Conservation (phyloP, 2,329 filamentous ascomycete genomes). For the Lizonia empirigonia region DNA sequence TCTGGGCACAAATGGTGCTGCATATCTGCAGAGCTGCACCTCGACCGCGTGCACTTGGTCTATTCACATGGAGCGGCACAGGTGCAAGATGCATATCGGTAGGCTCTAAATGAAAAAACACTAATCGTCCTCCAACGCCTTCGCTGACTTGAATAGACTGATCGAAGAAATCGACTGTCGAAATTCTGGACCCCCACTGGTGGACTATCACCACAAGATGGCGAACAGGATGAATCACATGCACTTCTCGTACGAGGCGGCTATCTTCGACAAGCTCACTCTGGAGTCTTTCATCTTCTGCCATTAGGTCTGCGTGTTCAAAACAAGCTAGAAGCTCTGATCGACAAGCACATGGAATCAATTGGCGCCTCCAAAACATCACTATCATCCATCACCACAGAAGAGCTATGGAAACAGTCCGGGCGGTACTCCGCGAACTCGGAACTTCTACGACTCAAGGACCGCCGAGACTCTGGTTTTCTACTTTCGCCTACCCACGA, state of each 20-base stretch:
- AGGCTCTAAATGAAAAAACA: slow-evolving; percentile 8
- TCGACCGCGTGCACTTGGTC: slow-evolving; percentile 13
- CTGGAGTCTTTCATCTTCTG: slow-evolving; percentile 90
- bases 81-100: slow-evolving; percentile 48
- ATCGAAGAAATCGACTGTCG: slow-evolving; percentile 68
- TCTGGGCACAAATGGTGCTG: slow-evolving; percentile 34
- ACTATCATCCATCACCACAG: slow-evolving; percentile 83
- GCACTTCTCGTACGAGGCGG: slow-evolving; percentile 53
- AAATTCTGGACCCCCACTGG: slow-evolving; percentile 80
- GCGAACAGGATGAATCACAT: slow-evolving; percentile 55
- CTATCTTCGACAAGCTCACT: slow-evolving; percentile 67
- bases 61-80: slow-evolving; percentile 2
- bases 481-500: slow-evolving; percentile 93
- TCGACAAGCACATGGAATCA: slow-evolving; percentile 86
- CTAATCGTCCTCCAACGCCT: neutral
- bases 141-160: slow-evolving; percentile 49
- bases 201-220: slow-evolving; percentile 63
- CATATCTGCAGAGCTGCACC: slow-evolving; percentile 29
- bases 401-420: slow-evolving; percentile 80
- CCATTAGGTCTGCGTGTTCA: slow-evolving; percentile 87
- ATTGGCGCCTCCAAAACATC: slow-evolving; percentile 82
- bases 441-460: slow-evolving; percentile 83
- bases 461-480: slow-evolving; percentile 75
- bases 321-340: slow-evolving; percentile 80
- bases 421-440: slow-evolving; percentile 77